A percentile compares a stretch with the other conserved stretches of the same genome.
phyloP scores from a whole-genome alignment of 1,284 basidiomycete genomes.

The Waitea zeae region DNA sequence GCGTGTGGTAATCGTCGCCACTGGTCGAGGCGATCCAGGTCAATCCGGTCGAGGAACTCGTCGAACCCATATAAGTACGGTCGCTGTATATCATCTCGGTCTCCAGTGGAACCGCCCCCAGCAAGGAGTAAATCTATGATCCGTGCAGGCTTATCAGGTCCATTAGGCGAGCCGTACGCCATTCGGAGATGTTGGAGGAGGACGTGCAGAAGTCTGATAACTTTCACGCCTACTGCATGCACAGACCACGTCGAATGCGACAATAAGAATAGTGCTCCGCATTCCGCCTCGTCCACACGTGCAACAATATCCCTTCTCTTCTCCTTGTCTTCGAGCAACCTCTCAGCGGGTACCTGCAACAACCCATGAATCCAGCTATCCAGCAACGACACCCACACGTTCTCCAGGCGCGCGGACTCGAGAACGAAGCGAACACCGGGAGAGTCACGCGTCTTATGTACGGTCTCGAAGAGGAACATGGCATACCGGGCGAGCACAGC shows the following conservation, averaged over 20 bases:
- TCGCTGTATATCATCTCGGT: slow-evolving; percentile 16
- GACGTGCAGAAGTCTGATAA: slow-evolving; percentile 33
- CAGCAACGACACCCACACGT: slow-evolving; percentile 63
- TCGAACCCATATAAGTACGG: slow-evolving; percentile 41
- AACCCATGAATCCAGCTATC: slow-evolving; percentile 46
- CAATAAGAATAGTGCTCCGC: slow-evolving; percentile 67
- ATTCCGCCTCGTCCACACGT: slow-evolving; percentile 46
- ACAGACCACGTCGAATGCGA: slow-evolving; percentile 37
- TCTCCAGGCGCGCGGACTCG: slow-evolving; percentile 45
- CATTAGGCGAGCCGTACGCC: slow-evolving; percentile 1
- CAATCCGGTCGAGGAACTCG: slow-evolving; percentile 41
- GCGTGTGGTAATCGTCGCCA: slow-evolving; percentile 37
- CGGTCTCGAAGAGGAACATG: slow-evolving; percentile 63
- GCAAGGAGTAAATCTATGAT: slow-evolving; percentile 34
- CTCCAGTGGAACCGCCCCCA: no score
- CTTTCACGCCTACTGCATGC: slow-evolving; percentile 38
- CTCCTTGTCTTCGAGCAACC: slow-evolving; percentile 21
- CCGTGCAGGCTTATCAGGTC: slow-evolving; percentile 14
- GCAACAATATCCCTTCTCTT: slow-evolving; percentile 15
- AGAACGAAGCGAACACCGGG: slow-evolving; percentile 44
- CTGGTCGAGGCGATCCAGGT: slow-evolving; percentile 39
- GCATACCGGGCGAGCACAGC: slow-evolving; percentile 56
- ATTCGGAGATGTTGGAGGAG: slow-evolving; percentile 11
- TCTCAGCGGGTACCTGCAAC: slow-evolving; percentile 21
- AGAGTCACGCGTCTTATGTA: slow-evolving; percentile 49